These are phyloP conservation scores for Endocladia muricata DNA, from an alignment of 31 red algal genomes.

Conservation along the genomic window DNA sequence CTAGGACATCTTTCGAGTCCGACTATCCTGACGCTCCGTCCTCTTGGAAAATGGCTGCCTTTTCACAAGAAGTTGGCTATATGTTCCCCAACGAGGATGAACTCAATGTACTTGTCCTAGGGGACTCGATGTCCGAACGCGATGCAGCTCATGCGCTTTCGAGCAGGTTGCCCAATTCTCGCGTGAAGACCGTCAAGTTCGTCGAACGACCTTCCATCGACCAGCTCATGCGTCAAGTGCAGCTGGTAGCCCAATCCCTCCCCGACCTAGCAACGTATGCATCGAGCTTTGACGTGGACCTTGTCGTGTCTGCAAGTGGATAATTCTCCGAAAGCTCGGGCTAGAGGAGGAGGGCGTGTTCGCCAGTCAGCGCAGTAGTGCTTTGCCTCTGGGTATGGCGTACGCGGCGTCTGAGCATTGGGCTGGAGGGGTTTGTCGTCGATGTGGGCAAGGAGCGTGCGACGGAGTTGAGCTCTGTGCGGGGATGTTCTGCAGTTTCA, in stretches of 20 bases:
- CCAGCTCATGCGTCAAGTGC: conserved; percentile 82
- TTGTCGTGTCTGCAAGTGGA: conserved; percentile 42
- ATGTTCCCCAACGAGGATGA: conserved; percentile 71
- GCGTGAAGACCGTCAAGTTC: conserved; percentile 96
- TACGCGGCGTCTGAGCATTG: no score
- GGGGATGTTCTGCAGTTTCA: no score
- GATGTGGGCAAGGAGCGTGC: no score
- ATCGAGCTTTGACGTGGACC: conserved; percentile 52
- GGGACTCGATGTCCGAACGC: conserved; percentile 88
- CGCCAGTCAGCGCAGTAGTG: no score
- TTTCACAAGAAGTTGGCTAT: conserved; percentile 66
- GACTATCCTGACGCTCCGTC: conserved; percentile 75
- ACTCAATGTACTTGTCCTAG: conserved; percentile 86
- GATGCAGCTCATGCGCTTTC: conserved; percentile 87
- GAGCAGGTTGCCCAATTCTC: conserved; percentile 39
- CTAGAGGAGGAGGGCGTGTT: no score
- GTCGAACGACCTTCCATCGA: conserved; percentile 87
- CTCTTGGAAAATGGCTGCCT: conserved; percentile 92
- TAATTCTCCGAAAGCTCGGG: no score
- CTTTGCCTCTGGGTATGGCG: no score
- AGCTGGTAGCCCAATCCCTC: conserved; percentile 43
- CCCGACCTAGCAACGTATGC: conserved; percentile 54
- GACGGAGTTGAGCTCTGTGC: no score
- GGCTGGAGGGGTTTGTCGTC: no score
- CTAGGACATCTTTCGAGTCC: conserved; percentile 80